phyloP scores from a whole-genome alignment of 768 basidiomycete species.

The Podaxis sp. region DNA sequence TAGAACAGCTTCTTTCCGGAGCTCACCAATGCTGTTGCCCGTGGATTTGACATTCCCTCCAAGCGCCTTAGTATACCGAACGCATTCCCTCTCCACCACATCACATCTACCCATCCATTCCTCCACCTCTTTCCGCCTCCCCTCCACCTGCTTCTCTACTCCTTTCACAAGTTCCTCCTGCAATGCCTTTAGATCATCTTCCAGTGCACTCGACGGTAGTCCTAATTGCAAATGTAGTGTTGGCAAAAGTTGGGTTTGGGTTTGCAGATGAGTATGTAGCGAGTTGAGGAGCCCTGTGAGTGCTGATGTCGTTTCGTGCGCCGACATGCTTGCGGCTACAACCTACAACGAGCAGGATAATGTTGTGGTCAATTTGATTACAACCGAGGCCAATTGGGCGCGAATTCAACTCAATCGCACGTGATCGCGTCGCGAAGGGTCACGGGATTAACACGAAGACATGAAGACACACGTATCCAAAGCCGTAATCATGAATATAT shows the following conservation, averaged over 20 bases:
- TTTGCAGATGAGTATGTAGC: constrained; percentile 70
- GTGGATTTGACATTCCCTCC: constrained; percentile 69
- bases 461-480: background rate
- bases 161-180: constrained; percentile 72
- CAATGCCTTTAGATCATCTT: constrained; percentile 72
- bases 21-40: constrained; percentile 59
- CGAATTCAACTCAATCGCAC: constrained; percentile 10
- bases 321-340: constrained; percentile 16
- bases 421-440: constrained; percentile 12
- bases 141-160: constrained; percentile 69
- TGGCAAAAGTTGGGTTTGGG: constrained; percentile 79
- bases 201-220: constrained; percentile 71
- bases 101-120: constrained; percentile 64
- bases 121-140: constrained; percentile 73
- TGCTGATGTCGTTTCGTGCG: constrained; percentile 23
- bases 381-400: background rate
- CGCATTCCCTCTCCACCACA: constrained; percentile 57
- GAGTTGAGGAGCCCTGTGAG: constrained; percentile 72
- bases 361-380: constrained; percentile 4
- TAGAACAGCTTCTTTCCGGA: constrained; percentile 67
- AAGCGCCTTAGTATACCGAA: constrained; percentile 62
- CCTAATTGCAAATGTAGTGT: constrained; percentile 82
- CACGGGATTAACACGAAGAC: background rate
- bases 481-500: background rate
- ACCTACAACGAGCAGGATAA: constrained; percentile 2